A percentile compares a stretch with the other conserved stretches of the same genome.
These are phyloP conservation scores for Tricholoma saponaceum DNA, from an alignment of 768 basidiomycete genomes.

Conservation along the genomic window DNA sequence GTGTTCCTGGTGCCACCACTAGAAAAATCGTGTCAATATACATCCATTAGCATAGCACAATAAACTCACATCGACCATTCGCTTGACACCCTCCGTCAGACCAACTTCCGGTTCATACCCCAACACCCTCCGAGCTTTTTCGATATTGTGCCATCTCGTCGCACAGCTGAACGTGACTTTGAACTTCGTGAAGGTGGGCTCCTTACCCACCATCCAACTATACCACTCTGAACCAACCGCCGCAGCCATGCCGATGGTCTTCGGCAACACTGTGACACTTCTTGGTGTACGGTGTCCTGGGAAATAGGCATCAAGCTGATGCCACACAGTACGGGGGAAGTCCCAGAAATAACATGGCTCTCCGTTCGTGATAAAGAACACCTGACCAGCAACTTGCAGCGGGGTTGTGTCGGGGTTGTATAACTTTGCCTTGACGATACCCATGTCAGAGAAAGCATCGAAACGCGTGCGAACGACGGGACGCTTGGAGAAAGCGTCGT, in stretches of 20 bases:
- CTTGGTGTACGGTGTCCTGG: slow-evolving; percentile 45
- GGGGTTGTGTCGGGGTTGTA: slow-evolving; percentile 42
- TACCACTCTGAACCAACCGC: slow-evolving; percentile 74
- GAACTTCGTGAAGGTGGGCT: slow-evolving; percentile 82
- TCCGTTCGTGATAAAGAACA: slow-evolving; percentile 95
- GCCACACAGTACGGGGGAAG: slow-evolving; percentile 79
- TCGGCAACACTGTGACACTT: slow-evolving; percentile 47
- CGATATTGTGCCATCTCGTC: slow-evolving; percentile 88
- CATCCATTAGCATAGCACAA: not conserved
- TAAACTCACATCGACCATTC: slow-evolving; percentile 64
- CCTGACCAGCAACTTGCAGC: slow-evolving; percentile 86
- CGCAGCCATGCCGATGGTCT: slow-evolving; percentile 60
- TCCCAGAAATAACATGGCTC: slow-evolving; percentile 98
- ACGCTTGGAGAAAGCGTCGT: slow-evolving; percentile 35
- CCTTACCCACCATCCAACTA: slow-evolving; percentile 68
- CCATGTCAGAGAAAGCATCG: slow-evolving; percentile 67
- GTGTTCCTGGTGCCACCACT: slow-evolving; percentile 49
- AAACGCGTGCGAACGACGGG: slow-evolving; percentile 75
- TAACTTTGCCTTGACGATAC: slow-evolving; percentile 49
- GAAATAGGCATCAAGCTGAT: slow-evolving; percentile 55
- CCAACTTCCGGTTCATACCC: slow-evolving; percentile 93
- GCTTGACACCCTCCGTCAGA: slow-evolving; percentile 80
- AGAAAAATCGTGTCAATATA: not conserved
- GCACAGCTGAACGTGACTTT: slow-evolving; percentile 79
- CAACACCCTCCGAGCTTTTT: slow-evolving; percentile 85